Percentiles rank a stretch among this genome's conserved stretches.
These are phyloP conservation scores for Symmetrospora coprosmae DNA, from an alignment of 768 basidiomycete species.

Conservation along the genomic window DNA sequence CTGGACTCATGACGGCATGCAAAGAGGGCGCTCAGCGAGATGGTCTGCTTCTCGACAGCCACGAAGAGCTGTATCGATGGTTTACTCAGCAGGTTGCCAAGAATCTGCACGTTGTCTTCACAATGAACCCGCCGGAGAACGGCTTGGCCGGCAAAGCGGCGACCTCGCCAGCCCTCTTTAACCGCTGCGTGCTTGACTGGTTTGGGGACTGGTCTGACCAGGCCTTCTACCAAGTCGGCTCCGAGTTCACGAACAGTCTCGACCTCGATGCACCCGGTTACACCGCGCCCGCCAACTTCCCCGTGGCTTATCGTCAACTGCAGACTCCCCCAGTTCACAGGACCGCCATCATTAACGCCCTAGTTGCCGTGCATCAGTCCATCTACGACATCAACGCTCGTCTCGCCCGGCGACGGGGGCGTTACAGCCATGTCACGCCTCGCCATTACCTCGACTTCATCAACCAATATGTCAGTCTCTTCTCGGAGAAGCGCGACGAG, in stretches of 20 bases:
- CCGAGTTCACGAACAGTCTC: constrained; percentile 86
- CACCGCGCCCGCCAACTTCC: constrained; percentile 65
- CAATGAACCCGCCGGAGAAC: constrained; percentile 95
- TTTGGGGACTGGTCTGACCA: constrained; percentile 99
- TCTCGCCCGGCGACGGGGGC: constrained; percentile 80
- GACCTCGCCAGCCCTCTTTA: constrained; percentile 94
- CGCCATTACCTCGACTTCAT: constrained; percentile 98
- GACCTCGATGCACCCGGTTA: constrained; percentile 81
- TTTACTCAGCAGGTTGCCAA: constrained; percentile 97
- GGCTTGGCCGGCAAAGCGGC: constrained; percentile 90
- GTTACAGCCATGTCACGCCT: constrained; percentile 91
- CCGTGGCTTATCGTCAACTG: constrained; percentile 70
- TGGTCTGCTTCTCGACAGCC: constrained; percentile 93
- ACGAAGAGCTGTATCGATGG: constrained; percentile 94
- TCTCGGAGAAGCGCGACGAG: constrained; percentile 91
- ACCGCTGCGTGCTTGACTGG: constrained; percentile 98
- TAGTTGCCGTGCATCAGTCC: constrained; percentile 81
- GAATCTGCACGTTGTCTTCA: constrained; percentile 96
- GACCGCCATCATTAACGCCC: constrained; percentile 76
- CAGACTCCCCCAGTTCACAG: constrained; percentile 78
- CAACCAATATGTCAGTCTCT: constrained; percentile 88
- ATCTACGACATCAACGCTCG: constrained; percentile 77
- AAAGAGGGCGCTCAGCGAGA: constrained; percentile 99
- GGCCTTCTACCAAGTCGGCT: constrained; percentile 92
- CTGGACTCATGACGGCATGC: constrained; percentile 96